A percentile compares a stretch with the other conserved stretches of the same genome.
Evolutionary conservation across 371 early-diverging fungal species (phyloP).

Genomic region (Rhizomucor pusillus): DNA sequence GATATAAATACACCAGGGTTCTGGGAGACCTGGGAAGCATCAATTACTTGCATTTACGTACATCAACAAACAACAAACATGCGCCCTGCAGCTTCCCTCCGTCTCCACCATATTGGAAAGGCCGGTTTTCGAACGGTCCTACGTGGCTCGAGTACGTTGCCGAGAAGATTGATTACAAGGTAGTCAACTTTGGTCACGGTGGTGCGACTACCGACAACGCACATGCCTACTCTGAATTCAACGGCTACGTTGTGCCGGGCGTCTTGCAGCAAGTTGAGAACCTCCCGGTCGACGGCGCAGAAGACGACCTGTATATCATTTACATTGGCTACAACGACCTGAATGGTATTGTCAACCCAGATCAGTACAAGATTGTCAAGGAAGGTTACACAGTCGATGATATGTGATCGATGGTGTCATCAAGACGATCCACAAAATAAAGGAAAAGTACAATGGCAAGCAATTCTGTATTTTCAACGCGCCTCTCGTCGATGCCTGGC

Average conservation of each 20-base stretch:
- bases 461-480: constrained; percentile 13
- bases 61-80: constrained; percentile 23
- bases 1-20: too few species aligned
- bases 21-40: too few species aligned
- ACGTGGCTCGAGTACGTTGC: constrained; percentile 55
- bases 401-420: constrained; percentile 13
- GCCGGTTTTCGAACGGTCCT: constrained; percentile 54
- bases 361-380: constrained; percentile 17
- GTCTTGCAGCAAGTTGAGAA: constrained; percentile 17
- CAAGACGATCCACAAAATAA: constrained; percentile 8
- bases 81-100: constrained; percentile 18
- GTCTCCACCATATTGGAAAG: constrained; percentile 39
- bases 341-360: constrained; percentile 20
- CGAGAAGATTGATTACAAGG: constrained; percentile 17
- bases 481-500: constrained; percentile 21
- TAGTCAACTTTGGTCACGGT: constrained; percentile 50
- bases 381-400: constrained; percentile 9
- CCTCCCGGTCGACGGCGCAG: constrained; percentile 8
- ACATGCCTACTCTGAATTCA: constrained; percentile 13
- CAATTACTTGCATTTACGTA: too few species aligned
- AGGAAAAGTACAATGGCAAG: constrained; percentile 17
- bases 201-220: constrained; percentile 55
- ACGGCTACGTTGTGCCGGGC: constrained; percentile 18
- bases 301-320: constrained; percentile 17
- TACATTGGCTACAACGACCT: constrained; percentile 26